phyloP scores from a whole-genome alignment of 371 early-diverging fungal species.

The Lichtheimia hyalospora region DNA sequence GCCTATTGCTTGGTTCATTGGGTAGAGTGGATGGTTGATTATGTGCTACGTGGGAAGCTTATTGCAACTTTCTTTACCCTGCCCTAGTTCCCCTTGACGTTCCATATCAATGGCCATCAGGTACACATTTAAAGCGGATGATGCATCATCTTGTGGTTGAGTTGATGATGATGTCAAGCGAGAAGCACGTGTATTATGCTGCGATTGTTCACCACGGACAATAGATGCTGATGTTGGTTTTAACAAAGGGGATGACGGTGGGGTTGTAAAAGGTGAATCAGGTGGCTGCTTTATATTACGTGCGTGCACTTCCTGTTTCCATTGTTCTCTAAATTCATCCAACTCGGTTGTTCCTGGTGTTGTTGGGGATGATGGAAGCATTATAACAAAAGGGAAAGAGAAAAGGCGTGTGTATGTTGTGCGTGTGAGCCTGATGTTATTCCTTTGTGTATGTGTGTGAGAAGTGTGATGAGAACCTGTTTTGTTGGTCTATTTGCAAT shows the following conservation, averaged over 20 bases:
- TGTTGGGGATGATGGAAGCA: background rate
- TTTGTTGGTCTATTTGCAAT: too few species aligned
- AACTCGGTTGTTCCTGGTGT: conserved; percentile 2
- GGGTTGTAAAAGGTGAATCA: conserved; percentile 8
- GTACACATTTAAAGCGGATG: conserved; percentile 26
- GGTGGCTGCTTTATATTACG: conserved; percentile 4
- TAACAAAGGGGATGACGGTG: conserved; percentile 3
- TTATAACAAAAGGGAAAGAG: background rate
- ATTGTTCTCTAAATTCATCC: conserved; percentile 25
- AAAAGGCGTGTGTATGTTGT: background rate
- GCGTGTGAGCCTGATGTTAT: too few species aligned
- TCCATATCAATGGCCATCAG: conserved; percentile 28
- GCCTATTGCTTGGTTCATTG: background rate
- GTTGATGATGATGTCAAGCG: background rate
- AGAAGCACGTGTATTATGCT: background rate
- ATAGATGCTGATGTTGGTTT: background rate
- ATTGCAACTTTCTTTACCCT: conserved; percentile 21
- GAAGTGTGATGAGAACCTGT: too few species aligned
- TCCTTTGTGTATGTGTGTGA: too few species aligned
- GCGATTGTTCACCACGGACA: background rate
- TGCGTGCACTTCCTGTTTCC: conserved; percentile 20
- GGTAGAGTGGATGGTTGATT: background rate
- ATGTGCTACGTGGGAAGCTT: conserved; percentile 1
- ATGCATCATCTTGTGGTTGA: background rate
- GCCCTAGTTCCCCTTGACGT: conserved; percentile 27